A percentile compares a stretch with the other conserved stretches of the same genome.
phyloP scores from a whole-genome alignment of 2,329 filamentous ascomycete genomes.

The Stemphylium vesicarium region DNA sequence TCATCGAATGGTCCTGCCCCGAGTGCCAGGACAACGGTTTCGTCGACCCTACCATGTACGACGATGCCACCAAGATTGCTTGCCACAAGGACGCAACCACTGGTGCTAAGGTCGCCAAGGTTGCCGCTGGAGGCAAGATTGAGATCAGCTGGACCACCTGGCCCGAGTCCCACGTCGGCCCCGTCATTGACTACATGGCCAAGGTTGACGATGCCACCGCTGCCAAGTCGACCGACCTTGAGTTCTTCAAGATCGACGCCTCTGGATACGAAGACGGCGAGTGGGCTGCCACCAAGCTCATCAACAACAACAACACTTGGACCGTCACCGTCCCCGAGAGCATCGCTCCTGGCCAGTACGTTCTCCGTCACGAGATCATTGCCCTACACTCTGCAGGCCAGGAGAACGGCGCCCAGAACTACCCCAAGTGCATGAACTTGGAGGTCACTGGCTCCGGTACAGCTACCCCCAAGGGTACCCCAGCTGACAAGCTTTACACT shows the following conservation, averaged over 20 bases:
- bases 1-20: constrained; percentile 62
- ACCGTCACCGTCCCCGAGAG: constrained; percentile 59
- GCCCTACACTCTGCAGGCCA: constrained; percentile 63
- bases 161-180: constrained; percentile 49
- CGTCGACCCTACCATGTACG: constrained; percentile 57
- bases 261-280: constrained; percentile 58
- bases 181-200: constrained; percentile 64
- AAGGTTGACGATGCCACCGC: constrained; percentile 60
- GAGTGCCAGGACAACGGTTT: constrained; percentile 61
- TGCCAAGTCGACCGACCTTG: constrained; percentile 60
- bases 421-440: constrained; percentile 55
- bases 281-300: constrained; percentile 64
- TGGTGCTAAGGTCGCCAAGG: constrained; percentile 58
- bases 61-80: constrained; percentile 59
- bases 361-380: constrained; percentile 66
- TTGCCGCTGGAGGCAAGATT: constrained; percentile 64
- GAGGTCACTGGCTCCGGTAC: constrained; percentile 60
- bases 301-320: constrained; percentile 57
- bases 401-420: constrained; percentile 54
- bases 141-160: constrained; percentile 59
- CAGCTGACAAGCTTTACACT: constrained; percentile 63
- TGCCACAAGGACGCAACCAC: constrained; percentile 64
- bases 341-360: constrained; percentile 63
- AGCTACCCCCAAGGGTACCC: constrained; percentile 52
- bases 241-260: constrained; percentile 70